phyloP scores from a whole-genome alignment of 2,329 filamentous ascomycete species.

The Dryadomyces sulphureus region DNA sequence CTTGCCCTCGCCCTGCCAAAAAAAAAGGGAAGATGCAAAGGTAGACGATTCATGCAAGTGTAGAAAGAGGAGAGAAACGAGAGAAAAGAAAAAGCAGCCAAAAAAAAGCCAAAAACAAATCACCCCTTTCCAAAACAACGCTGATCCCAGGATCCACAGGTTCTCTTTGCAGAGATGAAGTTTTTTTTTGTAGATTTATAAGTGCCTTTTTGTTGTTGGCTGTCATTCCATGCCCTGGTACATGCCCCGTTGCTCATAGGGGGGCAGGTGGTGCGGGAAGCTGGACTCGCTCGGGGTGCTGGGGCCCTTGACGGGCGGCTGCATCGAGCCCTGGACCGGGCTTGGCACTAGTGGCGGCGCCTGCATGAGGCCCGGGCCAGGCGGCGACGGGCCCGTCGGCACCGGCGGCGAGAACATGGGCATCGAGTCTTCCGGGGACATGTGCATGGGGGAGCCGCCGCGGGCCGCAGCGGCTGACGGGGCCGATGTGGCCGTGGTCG shows the following conservation, averaged over 20 bases:
- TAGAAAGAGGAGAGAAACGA: no score
- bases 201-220: neutral
- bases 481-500: neutral
- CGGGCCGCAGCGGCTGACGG: neutral
- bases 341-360: conserved; percentile 1
- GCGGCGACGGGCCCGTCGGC: neutral
- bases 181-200: no score
- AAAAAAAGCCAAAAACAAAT: no score
- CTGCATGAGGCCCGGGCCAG: neutral
- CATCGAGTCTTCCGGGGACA: neutral
- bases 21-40: no score
- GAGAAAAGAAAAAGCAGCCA: no score
- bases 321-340: neutral
- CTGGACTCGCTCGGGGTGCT: conserved; percentile 7
- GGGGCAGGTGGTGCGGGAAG: conserved; percentile 6
- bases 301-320: conserved; percentile 5
- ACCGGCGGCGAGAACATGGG: neutral
- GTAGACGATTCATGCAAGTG: no score
- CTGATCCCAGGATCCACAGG: no score
- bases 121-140: no score
- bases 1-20: no score
- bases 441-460: conserved; percentile 5
- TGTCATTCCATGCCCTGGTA: neutral
- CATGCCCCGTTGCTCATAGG: conserved; percentile 1
- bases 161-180: neutral